Percentiles rank a stretch among this genome's conserved stretches.
phyloP scores from a whole-genome alignment of 352 stramenopile genomes.

The Elongisporangium undulatum region DNA sequence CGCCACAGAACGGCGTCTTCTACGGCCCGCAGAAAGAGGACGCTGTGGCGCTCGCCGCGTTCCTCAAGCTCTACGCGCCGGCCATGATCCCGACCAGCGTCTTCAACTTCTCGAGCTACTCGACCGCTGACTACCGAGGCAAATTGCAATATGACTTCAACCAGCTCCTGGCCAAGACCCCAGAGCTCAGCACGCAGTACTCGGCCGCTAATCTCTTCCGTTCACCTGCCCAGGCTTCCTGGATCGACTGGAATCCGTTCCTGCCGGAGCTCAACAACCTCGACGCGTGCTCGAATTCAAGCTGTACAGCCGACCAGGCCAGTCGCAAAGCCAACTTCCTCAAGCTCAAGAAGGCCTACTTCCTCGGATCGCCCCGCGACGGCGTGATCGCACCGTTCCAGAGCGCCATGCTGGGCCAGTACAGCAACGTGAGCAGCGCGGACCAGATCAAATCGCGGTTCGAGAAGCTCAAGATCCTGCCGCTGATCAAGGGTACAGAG shows the following conservation, averaged over 20 bases:
- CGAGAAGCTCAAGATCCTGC: conserved; percentile 16
- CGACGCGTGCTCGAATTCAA: conserved; percentile 6
- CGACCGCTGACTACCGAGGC: conserved; percentile 10
- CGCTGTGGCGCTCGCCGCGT: conserved; percentile 12
- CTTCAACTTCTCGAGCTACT: conserved; percentile 21
- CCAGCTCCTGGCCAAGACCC: conserved; percentile 20
- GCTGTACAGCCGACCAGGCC: conserved; percentile 12
- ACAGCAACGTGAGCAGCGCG: conserved; percentile 22
- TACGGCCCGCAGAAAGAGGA: conserved; percentile 31
- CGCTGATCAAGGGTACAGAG: conserved; percentile 25
- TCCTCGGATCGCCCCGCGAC: conserved; percentile 8
- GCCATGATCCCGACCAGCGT: conserved; percentile 10
- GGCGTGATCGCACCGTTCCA: conserved; percentile 26
- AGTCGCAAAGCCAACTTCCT: conserved; percentile 41
- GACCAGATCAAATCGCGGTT: conserved; percentile 31
- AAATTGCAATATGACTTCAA: conserved; percentile 36
- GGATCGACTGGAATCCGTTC: conserved; percentile 25
- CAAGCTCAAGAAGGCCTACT: conserved; percentile 36
- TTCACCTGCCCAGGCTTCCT: conserved; percentile 15
- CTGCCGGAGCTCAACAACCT: conserved; percentile 37
- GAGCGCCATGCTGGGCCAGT: conserved; percentile 26
- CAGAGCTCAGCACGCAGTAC: conserved; percentile 15
- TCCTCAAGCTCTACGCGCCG: conserved; percentile 14
- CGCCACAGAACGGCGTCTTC: conserved; percentile 43
- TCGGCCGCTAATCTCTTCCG: conserved; percentile 21